Conservation (phyloP, 805 yeast species). For the Yarrowia osloensis region DNA sequence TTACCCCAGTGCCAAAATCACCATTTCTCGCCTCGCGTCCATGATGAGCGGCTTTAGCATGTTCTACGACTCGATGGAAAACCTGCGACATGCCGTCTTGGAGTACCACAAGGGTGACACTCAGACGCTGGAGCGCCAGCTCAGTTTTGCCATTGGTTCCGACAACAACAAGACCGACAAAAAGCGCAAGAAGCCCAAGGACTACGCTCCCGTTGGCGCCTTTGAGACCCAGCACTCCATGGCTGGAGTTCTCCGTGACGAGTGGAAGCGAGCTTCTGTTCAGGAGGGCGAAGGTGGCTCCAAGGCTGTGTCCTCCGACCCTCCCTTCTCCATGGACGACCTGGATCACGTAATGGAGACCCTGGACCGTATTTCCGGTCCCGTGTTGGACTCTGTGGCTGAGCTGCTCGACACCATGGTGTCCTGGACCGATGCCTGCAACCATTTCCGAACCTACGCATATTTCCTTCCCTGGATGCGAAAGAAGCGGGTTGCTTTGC, state of each 20-base stretch:
- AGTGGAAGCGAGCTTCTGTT: constrained; percentile 2
- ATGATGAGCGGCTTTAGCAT: constrained; percentile 19
- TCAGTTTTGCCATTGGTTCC: constrained; percentile 19
- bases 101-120: constrained; percentile 35
- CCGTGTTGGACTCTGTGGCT: constrained; percentile 24
- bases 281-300: background rate
- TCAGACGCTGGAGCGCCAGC: constrained; percentile 33
- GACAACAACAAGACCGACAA: background rate
- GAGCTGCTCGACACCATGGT: constrained; percentile 32
- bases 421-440: constrained; percentile 37
- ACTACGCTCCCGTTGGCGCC: constrained; percentile 34
- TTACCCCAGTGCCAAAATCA: constrained; percentile 4
- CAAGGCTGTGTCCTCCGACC: background rate
- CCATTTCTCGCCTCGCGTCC: background rate
- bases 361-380: background rate
- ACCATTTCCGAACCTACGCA: constrained; percentile 34
- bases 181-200: constrained; percentile 30
- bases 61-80: constrained; percentile 30
- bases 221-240: constrained; percentile 35
- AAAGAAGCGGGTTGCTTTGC: constrained; percentile 11
- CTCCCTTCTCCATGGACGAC: background rate
- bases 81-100: constrained; percentile 31
- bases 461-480: constrained; percentile 32
- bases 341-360: constrained; percentile 17
- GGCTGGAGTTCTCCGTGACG: constrained; percentile 11